Conservation (phyloP, 2,329 filamentous ascomycete genomes). For the Endothia cerciana region DNA sequence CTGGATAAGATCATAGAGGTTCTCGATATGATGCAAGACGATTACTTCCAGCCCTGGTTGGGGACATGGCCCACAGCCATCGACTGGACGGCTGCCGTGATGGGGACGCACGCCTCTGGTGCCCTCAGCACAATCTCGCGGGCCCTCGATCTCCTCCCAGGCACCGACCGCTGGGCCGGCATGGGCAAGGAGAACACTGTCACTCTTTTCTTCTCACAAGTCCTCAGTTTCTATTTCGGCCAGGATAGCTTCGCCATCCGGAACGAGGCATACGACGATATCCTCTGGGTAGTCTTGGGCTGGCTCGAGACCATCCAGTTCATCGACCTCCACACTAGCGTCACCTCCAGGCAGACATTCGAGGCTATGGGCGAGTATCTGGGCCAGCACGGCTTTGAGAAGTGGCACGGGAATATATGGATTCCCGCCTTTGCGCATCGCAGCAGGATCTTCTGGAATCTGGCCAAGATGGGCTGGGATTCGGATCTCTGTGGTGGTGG, state of each 20-base stretch:
- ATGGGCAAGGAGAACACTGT: slow-evolving; percentile 75
- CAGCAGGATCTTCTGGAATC: slow-evolving; percentile 82
- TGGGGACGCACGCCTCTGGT: slow-evolving; percentile 78
- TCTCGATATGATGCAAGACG: slow-evolving; percentile 68
- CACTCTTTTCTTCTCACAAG: slow-evolving; percentile 78
- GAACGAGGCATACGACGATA: slow-evolving; percentile 84
- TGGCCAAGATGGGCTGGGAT: slow-evolving; percentile 81
- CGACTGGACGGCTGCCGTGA: slow-evolving; percentile 91
- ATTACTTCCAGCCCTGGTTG: slow-evolving; percentile 76
- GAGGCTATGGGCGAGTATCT: slow-evolving; percentile 10
- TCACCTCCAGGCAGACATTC: slow-evolving; percentile 55
- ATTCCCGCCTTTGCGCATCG: slow-evolving; percentile 79
- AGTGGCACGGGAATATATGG: slow-evolving; percentile 80
- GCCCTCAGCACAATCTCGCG: slow-evolving; percentile 72
- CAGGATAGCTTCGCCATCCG: slow-evolving; percentile 78
- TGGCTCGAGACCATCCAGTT: slow-evolving; percentile 87
- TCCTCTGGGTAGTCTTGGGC: slow-evolving; percentile 91
- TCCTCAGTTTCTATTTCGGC: slow-evolving; percentile 80
- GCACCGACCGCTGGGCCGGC: slow-evolving; percentile 41
- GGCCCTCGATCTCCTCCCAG: slow-evolving; percentile 49
- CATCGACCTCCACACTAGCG: slow-evolving; percentile 67
- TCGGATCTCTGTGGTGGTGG: slow-evolving; percentile 79
- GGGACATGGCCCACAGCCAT: slow-evolving; percentile 86
- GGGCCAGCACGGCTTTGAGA: slow-evolving; percentile 32
- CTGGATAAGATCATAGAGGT: slow-evolving; percentile 58